These are phyloP conservation scores for Antrodiella citrinella DNA, from an alignment of 768 basidiomycete genomes.

Conservation along the genomic window DNA sequence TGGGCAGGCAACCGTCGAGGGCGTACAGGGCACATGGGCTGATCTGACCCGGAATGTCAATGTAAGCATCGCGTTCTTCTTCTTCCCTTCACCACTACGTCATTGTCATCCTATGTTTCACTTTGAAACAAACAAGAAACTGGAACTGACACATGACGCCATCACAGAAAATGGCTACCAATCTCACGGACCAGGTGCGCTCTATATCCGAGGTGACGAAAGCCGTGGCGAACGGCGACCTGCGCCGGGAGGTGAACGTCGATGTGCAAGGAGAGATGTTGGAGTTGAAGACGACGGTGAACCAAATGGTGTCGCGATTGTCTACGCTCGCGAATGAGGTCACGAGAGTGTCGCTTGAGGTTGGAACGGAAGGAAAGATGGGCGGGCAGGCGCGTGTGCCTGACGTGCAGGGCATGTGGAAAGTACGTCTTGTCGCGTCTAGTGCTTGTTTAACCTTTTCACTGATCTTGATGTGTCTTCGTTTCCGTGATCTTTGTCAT, in stretches of 20 bases:
- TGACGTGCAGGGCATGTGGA: slow-evolving; percentile 95
- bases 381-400: slow-evolving; percentile 89
- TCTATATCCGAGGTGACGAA: slow-evolving; percentile 84
- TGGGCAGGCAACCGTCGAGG: slow-evolving; percentile 86
- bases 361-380: slow-evolving; percentile 87
- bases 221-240: slow-evolving; percentile 74
- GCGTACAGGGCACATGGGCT: slow-evolving; percentile 91
- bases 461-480: neutral
- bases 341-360: slow-evolving; percentile 87
- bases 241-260: slow-evolving; percentile 79
- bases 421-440: slow-evolving; percentile 50
- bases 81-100: neutral
- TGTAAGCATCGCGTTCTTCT: slow-evolving; percentile 45
- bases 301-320: slow-evolving; percentile 69
- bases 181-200: slow-evolving; percentile 80
- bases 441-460: neutral
- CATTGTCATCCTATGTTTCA: neutral
- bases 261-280: slow-evolving; percentile 95
- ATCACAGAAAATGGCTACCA: slow-evolving; percentile 75
- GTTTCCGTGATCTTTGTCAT: neutral
- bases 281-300: slow-evolving; percentile 73
- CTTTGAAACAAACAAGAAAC: neutral
- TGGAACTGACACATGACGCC: neutral
- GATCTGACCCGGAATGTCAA: slow-evolving; percentile 88
- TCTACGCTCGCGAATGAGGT: slow-evolving; percentile 74